These are phyloP conservation scores for Ceratobasidium sp. DNA, from an alignment of 1,284 basidiomycete genomes.

Conservation along the genomic window DNA sequence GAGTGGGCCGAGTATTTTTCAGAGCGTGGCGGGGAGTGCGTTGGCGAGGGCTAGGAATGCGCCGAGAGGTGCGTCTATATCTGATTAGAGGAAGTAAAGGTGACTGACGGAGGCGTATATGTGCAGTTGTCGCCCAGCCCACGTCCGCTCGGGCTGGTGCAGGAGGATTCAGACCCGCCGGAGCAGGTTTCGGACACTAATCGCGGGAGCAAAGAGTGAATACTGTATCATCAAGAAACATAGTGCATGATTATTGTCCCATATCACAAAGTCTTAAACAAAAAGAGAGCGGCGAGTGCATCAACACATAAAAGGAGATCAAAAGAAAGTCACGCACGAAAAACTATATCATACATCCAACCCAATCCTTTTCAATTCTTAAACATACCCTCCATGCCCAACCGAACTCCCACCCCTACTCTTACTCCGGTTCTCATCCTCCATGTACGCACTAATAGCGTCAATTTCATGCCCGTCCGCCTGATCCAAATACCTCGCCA, in stretches of 20 bases:
- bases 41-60: constrained; percentile 28
- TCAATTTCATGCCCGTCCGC: constrained; percentile 78
- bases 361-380: constrained; percentile 6
- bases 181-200: constrained; percentile 28
- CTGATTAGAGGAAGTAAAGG: neutral
- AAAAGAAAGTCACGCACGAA: constrained; percentile 42
- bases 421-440: constrained; percentile 83
- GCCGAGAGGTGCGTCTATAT: constrained; percentile 24
- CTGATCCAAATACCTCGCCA: constrained; percentile 76
- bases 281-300: constrained; percentile 17
- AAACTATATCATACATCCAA: neutral
- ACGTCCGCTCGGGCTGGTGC: constrained; percentile 47
- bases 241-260: constrained; percentile 30
- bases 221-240: constrained; percentile 1
- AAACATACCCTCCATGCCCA: neutral
- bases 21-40: constrained; percentile 11
- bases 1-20: constrained; percentile 21
- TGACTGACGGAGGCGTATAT: neutral
- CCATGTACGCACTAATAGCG: constrained; percentile 87
- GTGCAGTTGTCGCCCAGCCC: constrained; percentile 43
- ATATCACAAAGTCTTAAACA: constrained; percentile 34
- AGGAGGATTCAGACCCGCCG: constrained; percentile 52
- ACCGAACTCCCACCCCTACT: neutral
- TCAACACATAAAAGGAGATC: constrained; percentile 32
- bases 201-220: neutral